phyloP scores from a whole-genome alignment of 345 rosid genomes.

The Clausena lansium region DNA sequence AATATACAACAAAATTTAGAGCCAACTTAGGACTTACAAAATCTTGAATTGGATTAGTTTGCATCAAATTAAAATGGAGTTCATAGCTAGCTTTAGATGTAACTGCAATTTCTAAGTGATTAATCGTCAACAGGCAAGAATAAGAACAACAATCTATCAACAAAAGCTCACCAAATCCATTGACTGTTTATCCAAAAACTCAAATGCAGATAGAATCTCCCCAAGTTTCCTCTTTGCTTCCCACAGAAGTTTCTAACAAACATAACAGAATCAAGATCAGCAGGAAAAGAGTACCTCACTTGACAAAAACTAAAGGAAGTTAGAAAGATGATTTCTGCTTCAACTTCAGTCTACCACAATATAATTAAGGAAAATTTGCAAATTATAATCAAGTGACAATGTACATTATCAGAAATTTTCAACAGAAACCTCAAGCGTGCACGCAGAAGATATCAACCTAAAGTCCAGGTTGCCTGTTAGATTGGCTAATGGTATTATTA shows the following conservation, averaged over 20 bases:
- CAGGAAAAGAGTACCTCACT: neutral
- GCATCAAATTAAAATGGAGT: conserved; percentile 10
- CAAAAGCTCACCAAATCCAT: conserved; percentile 63
- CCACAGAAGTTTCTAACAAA: conserved; percentile 65
- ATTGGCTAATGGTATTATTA: neutral
- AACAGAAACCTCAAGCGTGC: neutral
- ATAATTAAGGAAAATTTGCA: neutral
- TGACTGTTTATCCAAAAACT: conserved; percentile 76
- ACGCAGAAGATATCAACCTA: neutral
- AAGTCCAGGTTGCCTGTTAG: neutral
- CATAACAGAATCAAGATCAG: conserved; percentile 13
- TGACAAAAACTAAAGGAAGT: neutral
- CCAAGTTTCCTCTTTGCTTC: conserved; percentile 93
- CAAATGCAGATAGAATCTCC: conserved; percentile 89
- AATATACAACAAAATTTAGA: neutral
- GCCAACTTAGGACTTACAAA: neutral
- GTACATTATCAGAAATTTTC: neutral
- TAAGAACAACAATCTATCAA: conserved; percentile 1
- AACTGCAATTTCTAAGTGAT: conserved; percentile 3
- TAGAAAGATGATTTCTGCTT: neutral
- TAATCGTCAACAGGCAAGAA: neutral
- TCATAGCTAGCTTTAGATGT: neutral
- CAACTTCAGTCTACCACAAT: neutral
- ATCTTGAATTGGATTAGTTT: neutral
- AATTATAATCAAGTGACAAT: neutral